Evolutionary conservation across 1,139 yeast species (phyloP).

Genomic region (Suhomyces coccinellae): DNA sequence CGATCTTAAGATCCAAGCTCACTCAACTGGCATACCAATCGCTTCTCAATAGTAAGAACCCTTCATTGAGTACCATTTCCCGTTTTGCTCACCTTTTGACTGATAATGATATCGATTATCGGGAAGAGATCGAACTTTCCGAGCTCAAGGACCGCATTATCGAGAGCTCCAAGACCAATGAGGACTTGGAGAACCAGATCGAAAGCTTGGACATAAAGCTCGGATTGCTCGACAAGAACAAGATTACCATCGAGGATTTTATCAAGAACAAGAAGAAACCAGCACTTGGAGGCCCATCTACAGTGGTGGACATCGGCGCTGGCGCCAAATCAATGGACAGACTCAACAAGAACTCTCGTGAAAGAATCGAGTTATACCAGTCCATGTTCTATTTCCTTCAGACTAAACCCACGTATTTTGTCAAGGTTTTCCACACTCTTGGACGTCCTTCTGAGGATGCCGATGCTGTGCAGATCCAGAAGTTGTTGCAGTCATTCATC

Average conservation of each 20-base stretch:
- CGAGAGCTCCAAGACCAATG: slow-evolving; percentile 63
- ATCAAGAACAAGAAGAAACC: slow-evolving; percentile 53
- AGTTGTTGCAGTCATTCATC: slow-evolving; percentile 49
- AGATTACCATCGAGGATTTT: slow-evolving; percentile 75
- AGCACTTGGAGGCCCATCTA: slow-evolving; percentile 23
- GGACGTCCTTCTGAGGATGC: slow-evolving; percentile 13
- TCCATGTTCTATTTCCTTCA: slow-evolving; percentile 80
- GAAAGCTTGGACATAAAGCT: slow-evolving; percentile 82
- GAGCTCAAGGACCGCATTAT: slow-evolving; percentile 66
- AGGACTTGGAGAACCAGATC: slow-evolving; percentile 67
- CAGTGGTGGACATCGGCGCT: slow-evolving; percentile 12
- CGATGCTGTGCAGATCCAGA: slow-evolving; percentile 16
- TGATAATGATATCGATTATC: slow-evolving; percentile 72
- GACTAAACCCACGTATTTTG: slow-evolving; percentile 76
- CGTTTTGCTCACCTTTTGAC: slow-evolving; percentile 77
- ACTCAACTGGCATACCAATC: slow-evolving; percentile 75
- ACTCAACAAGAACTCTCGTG: slow-evolving; percentile 39
- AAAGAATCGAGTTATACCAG: slow-evolving; percentile 64
- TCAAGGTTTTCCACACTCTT: slow-evolving; percentile 40
- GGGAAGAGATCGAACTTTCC: slow-evolving; percentile 72
- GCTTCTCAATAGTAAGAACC: slow-evolving; percentile 66
- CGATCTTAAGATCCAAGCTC: slow-evolving; percentile 64
- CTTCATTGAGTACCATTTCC: slow-evolving; percentile 74
- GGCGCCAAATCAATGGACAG: slow-evolving; percentile 29
- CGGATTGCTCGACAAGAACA: slow-evolving; percentile 74